Conservation (phyloP, 352 stramenopile species). For the Peronospora farinosa region DNA sequence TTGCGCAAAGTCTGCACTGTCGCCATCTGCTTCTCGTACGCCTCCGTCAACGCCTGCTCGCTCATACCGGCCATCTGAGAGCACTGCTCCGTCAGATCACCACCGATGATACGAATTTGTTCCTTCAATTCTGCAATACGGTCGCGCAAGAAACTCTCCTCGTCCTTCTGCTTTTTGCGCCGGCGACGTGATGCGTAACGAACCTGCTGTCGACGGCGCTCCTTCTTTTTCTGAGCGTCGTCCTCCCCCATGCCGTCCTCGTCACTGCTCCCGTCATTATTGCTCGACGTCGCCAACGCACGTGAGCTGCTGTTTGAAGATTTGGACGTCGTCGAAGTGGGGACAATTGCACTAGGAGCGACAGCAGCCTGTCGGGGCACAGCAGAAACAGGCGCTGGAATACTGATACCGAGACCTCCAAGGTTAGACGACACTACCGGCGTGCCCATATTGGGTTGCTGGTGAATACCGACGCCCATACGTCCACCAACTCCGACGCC, state of each 20-base stretch:
- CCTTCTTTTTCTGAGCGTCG: slow-evolving; percentile 71
- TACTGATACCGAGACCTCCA: slow-evolving; percentile 8
- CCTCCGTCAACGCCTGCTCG: slow-evolving; percentile 67
- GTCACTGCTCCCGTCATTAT: slow-evolving; percentile 48
- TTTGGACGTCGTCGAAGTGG: slow-evolving; percentile 20
- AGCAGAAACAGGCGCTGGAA: slow-evolving; percentile 7
- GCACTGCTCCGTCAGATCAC: slow-evolving; percentile 68
- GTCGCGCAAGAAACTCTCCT: slow-evolving; percentile 72
- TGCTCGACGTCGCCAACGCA: slow-evolving; percentile 39
- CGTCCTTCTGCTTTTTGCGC: slow-evolving; percentile 81
- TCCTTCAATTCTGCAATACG: slow-evolving; percentile 81
- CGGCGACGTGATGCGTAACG: slow-evolving; percentile 71
- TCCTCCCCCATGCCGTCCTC: slow-evolving; percentile 51
- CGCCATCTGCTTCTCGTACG: slow-evolving; percentile 79
- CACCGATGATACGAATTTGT: slow-evolving; percentile 78
- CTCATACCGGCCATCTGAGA: slow-evolving; percentile 80
- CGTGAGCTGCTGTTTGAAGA: slow-evolving; percentile 33
- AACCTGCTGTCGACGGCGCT: slow-evolving; percentile 68
- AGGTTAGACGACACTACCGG: slow-evolving; percentile 1
- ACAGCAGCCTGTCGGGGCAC: slow-evolving; percentile 15
- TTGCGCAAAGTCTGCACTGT: slow-evolving; percentile 72
- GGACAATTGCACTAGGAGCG: slow-evolving; percentile 36
- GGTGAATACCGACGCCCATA: slow-evolving; percentile 27
- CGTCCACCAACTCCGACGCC: slow-evolving; percentile 1
- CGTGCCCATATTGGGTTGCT: slow-evolving; percentile 13